These are phyloP conservation scores for Butyriboletus loyo DNA, from an alignment of 768 basidiomycete genomes.

Conservation along the genomic window DNA sequence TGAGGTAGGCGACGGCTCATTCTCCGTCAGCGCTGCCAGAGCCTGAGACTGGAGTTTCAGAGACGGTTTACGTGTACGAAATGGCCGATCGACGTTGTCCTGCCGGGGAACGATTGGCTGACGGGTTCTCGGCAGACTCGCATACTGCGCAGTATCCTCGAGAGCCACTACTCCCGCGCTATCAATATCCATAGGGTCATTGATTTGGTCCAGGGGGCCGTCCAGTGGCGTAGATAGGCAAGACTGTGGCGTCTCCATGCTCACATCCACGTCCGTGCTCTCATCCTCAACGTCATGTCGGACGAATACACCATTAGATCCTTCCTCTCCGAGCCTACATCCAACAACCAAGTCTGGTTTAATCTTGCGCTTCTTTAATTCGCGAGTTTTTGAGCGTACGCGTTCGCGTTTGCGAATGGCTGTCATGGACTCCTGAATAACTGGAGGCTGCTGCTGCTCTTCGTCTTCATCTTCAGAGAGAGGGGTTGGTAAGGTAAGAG, in stretches of 20 bases:
- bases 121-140: not conserved
- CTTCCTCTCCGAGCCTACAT: conserved; percentile 28
- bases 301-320: conserved; percentile 46
- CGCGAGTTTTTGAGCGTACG: conserved; percentile 51
- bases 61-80: conserved; percentile 31
- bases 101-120: conserved; percentile 5
- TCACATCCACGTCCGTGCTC: conserved; percentile 58
- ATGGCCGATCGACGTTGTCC: conserved; percentile 10
- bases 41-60: conserved; percentile 28
- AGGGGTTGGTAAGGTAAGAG: conserved; percentile 22
- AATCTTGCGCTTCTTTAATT: conserved; percentile 54
- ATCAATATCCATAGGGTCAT: conserved; percentile 17
- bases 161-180: not conserved
- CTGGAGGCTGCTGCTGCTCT: conserved; percentile 3
- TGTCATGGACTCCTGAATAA: conserved; percentile 17
- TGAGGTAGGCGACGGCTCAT: conserved; percentile 5
- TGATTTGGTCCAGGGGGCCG: conserved; percentile 1
- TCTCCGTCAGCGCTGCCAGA: conserved; percentile 8
- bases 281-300: conserved; percentile 59
- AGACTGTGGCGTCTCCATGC: conserved; percentile 30
- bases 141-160: not conserved
- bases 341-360: conserved; percentile 32
- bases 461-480: conserved; percentile 36
- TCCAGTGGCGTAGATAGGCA: conserved; percentile 21
- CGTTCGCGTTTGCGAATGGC: conserved; percentile 34